Percentiles rank a stretch among this genome's conserved stretches.
Evolutionary conservation across 371 early-diverging fungal genomes (phyloP).

Genomic region (Actinomortierella ambigua): DNA sequence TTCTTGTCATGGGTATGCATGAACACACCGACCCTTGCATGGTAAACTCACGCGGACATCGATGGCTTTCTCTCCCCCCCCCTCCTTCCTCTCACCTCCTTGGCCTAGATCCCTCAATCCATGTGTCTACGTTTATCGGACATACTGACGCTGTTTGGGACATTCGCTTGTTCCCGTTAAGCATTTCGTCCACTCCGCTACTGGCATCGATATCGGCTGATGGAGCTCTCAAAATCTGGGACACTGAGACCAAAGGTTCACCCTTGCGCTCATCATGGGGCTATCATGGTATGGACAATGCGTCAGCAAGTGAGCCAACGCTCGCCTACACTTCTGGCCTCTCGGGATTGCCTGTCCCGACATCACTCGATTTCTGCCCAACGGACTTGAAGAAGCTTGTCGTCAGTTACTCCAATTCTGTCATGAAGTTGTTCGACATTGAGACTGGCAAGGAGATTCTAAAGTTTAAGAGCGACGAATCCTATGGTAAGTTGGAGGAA

Average conservation of each 20-base stretch:
- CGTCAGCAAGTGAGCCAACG: background rate
- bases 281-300: conserved; percentile 45
- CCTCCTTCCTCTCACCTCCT: no score
- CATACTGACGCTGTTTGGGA: conserved; percentile 92
- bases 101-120: conserved; percentile 56
- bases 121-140: conserved; percentile 69
- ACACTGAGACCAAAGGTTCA: conserved; percentile 55
- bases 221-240: conserved; percentile 86
- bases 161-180: conserved; percentile 68
- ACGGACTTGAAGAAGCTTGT: conserved; percentile 64
- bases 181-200: conserved; percentile 39
- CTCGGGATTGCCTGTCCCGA: conserved; percentile 54
- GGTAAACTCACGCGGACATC: background rate
- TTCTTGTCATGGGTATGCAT: conserved; percentile 1
- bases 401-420: conserved; percentile 71
- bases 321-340: conserved; percentile 5
- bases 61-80: conserved; percentile 1
- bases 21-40: no score
- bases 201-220: conserved; percentile 85
- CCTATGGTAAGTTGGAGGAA: conserved; percentile 56
- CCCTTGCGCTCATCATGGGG: conserved; percentile 55
- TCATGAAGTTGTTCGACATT: conserved; percentile 74
- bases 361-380: conserved; percentile 71
- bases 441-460: conserved; percentile 71
- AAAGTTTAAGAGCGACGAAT: conserved; percentile 61